A percentile compares a stretch with the other conserved stretches of the same genome.
Conservation (phyloP, 176 grass and related monocot genomes). For the Avena eriantha region DNA sequence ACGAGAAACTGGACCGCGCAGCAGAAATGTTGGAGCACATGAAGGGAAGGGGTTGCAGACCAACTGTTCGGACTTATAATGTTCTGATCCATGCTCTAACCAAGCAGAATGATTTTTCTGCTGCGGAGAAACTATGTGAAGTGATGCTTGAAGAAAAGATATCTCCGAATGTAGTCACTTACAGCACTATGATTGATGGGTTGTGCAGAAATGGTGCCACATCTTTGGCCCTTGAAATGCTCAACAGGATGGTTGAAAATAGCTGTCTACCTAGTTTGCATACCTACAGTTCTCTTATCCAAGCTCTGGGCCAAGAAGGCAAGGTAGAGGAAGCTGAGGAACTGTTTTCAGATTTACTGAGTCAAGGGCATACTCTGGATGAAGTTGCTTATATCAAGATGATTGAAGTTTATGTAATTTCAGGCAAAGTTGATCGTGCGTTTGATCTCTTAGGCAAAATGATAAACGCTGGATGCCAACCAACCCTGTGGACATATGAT, state of each 20-base stretch:
- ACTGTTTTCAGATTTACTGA: slow-evolving; percentile 54
- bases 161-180: slow-evolving; percentile 67
- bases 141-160: slow-evolving; percentile 55
- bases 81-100: slow-evolving; percentile 59
- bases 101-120: slow-evolving; percentile 58
- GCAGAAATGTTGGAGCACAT: slow-evolving; percentile 53
- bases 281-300: slow-evolving; percentile 67
- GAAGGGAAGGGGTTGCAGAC: slow-evolving; percentile 60
- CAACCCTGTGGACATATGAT: slow-evolving; percentile 56
- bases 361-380: slow-evolving; percentile 53
- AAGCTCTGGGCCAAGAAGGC: slow-evolving; percentile 60
- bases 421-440: slow-evolving; percentile 55
- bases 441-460: slow-evolving; percentile 57
- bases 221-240: slow-evolving; percentile 55
- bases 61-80: slow-evolving; percentile 64
- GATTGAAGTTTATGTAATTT: slow-evolving; percentile 56
- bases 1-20: slow-evolving; percentile 53
- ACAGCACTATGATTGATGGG: slow-evolving; percentile 64
- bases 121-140: slow-evolving; percentile 50
- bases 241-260: slow-evolving; percentile 58
- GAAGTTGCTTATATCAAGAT: slow-evolving; percentile 59
- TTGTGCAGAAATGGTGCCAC: slow-evolving; percentile 62
- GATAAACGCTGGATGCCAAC: slow-evolving; percentile 51
- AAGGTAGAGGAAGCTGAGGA: slow-evolving; percentile 56
- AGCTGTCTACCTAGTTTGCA: slow-evolving; percentile 51